Conservation (phyloP, 306 rosid species). For the Biancaea sappan region DNA sequence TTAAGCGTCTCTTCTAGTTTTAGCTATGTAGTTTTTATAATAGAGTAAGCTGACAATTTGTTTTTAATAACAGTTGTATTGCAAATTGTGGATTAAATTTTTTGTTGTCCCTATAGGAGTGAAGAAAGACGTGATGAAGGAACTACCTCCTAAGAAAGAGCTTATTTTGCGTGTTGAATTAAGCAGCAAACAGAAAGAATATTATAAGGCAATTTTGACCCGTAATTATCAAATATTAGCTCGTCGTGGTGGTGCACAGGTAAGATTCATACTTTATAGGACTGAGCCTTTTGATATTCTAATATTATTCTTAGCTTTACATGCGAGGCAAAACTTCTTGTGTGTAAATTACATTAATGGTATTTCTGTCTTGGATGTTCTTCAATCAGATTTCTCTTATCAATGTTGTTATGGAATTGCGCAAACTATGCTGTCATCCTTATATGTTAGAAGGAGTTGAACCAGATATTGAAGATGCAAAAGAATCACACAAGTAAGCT, state of each 20-base stretch:
- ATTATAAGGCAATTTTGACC: conserved; percentile 94
- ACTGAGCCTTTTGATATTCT: conserved; percentile 26
- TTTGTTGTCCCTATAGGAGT: conserved; percentile 70
- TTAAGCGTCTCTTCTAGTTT: neutral
- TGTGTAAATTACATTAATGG: neutral
- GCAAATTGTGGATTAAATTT: conserved; percentile 21
- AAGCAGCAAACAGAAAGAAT: conserved; percentile 95
- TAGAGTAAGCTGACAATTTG: conserved; percentile 18
- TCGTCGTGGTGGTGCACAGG: conserved; percentile 99
- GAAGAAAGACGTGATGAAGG: conserved; percentile 99
- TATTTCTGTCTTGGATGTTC: conserved; percentile 33
- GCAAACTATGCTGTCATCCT: conserved; percentile 98
- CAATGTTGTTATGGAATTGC: conserved; percentile 98
- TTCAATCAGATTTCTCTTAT: conserved; percentile 90
- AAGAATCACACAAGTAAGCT: conserved; percentile 74
- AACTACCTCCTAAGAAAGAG: conserved; percentile 95
- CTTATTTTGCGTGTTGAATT: conserved; percentile 91
- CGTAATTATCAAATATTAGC: conserved; percentile 95
- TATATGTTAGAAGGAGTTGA: conserved; percentile 99
- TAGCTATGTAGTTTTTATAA: conserved; percentile 14
- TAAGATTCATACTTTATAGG: conserved; percentile 38
- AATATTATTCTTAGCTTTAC: conserved; percentile 20
- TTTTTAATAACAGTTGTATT: conserved; percentile 8
- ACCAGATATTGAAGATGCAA: conserved; percentile 82
- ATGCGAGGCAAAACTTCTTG: conserved; percentile 15